Evolutionary conservation across 192 early-diverging fungal species (phyloP), one percentile per base, ranked within the genome.

Genomic region (Funneliformis geosporum): DNA sequence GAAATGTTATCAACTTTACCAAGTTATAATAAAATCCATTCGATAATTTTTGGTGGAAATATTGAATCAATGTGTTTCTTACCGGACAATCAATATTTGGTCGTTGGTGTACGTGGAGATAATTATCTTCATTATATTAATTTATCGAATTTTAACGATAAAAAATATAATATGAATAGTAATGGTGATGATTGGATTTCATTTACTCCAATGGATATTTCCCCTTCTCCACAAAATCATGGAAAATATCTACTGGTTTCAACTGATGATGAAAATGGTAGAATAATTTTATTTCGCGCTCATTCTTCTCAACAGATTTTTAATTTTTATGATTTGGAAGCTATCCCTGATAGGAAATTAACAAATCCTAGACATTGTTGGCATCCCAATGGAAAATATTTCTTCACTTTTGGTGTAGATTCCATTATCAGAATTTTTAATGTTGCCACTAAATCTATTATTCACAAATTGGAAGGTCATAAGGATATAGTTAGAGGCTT

Each of bases 151-250:
- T 65, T 59, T 60, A 46, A 2, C 11, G 16, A 14, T 23, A 40
- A 61, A 70, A 84, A 85, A 50, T 84, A 87, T 70, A 95, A 94
- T 73, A 91, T 96, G 91, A 96, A 96, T 79, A 72, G 82, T 43
- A 94, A 93, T 82, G 90, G 90, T 27, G 95, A 96, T 78, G 86
- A 92, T 65, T 94, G 93, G 93, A 87, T 96, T 14, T 94, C 93
- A 0, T 96, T 95, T 81, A 93, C 93, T 10, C 88, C 94, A 2
- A 90, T 93, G 91, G 86, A 89, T 64, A 80, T 95, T 18, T 84
- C 86, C 0, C 78, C 83, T 0, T 88, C 85, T 6, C 93, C 93
- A 5, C 80, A 82, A 27, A 86, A 86, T 33, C 78, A 84, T 55
- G 89, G 88, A 16, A 77, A 76, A 33, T 88, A 92, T 68, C 46